Base-by-base conservation (phyloP, 352 stramenopile genomes). In the Phytopythium montanum region DNA sequence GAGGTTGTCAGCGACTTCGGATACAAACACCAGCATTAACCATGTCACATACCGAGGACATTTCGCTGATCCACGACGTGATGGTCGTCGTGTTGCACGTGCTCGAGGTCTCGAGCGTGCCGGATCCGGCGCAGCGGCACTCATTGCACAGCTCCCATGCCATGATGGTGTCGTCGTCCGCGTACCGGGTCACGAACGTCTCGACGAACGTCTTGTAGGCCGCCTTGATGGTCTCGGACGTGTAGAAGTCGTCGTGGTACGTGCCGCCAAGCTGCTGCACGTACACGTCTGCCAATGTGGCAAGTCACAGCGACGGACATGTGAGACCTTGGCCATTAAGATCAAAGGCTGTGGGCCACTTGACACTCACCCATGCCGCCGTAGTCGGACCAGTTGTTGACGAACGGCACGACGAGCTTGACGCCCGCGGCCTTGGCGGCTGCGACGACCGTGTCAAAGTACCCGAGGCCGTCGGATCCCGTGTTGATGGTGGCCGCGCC, bases 341-440 rank as follows among this genome's bases (percentile, higher is more conserved):
- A 34, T 34, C 29, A 34, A 34, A 34, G 29, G 9, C 29, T 34
- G 29, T 34, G n/a, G n/a, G n/a, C n/a, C n/a, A n/a, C n/a, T 34
- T 34, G n/a, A n/a, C 29, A 62, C 62, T 56, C 29, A 71, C 65
- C 62, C n/a, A 70, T 73, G 49, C 66, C 66, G 23, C 66, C 66
- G 54, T 73, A 70, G 56, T 70, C 66, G 12, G 66, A 70, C 66
- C 66, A 73, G 34, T 70, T 73, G 66, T 73, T 73, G 31, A 73
- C 68, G 18, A 71, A 59, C 23, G 67, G 67, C 52, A 74, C 67
- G 18, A 74, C 61, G n/a, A 75, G 58, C 41, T 75, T 72, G 25
- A 75, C 64, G 19, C 68, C 68, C 3, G 68, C 68, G 16, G 64
- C 64, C 29, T 72, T 75, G 16, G 68, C 68, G 2, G 68, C 68